phyloP scores from a whole-genome alignment of 1,284 basidiomycete genomes.

The Farysia itapuensis region DNA sequence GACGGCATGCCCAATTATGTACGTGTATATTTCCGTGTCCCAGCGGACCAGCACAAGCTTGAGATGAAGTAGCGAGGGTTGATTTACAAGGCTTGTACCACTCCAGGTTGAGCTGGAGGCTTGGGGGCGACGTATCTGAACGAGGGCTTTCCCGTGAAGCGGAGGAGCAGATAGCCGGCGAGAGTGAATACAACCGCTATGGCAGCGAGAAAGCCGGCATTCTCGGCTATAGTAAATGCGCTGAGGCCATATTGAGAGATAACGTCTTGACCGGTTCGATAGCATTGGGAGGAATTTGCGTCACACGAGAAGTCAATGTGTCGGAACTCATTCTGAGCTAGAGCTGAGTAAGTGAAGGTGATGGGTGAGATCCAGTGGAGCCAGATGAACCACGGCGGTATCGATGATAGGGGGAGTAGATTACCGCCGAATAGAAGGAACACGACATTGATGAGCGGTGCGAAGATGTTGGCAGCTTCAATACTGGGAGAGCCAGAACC shows the following conservation, averaged over 20 bases:
- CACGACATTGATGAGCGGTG: slow-evolving; percentile 46
- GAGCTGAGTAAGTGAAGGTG: slow-evolving; percentile 40
- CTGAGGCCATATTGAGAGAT: slow-evolving; percentile 37
- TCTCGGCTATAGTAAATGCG: slow-evolving; percentile 39
- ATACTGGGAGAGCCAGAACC: slow-evolving; percentile 26
- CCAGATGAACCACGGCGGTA: slow-evolving; percentile 45
- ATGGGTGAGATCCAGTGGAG: slow-evolving; percentile 43
- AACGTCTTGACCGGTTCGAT: slow-evolving; percentile 35
- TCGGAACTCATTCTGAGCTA: slow-evolving; percentile 40
- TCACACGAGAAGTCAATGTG: slow-evolving; percentile 19
- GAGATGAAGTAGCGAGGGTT: too few species aligned
- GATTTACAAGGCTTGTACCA: too few species aligned
- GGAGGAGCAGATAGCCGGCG: slow-evolving; percentile 26
- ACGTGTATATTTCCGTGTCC: too few species aligned
- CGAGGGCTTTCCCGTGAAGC: slow-evolving; percentile 16
- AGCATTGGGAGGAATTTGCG: slow-evolving; percentile 27
- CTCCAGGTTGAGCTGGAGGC: too few species aligned
- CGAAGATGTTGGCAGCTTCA: slow-evolving; percentile 41
- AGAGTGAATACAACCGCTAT: slow-evolving; percentile 24
- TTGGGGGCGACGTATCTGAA: slow-evolving; percentile 29
- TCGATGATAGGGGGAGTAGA: slow-evolving; percentile 28
- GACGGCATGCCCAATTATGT: too few species aligned
- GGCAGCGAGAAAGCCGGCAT: slow-evolving; percentile 36
- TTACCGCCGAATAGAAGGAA: slow-evolving; percentile 46
- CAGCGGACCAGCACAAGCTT: too few species aligned